Evolutionary conservation across 805 yeast species (phyloP).

Genomic region (Schizosaccharomyces octosporus): DNA sequence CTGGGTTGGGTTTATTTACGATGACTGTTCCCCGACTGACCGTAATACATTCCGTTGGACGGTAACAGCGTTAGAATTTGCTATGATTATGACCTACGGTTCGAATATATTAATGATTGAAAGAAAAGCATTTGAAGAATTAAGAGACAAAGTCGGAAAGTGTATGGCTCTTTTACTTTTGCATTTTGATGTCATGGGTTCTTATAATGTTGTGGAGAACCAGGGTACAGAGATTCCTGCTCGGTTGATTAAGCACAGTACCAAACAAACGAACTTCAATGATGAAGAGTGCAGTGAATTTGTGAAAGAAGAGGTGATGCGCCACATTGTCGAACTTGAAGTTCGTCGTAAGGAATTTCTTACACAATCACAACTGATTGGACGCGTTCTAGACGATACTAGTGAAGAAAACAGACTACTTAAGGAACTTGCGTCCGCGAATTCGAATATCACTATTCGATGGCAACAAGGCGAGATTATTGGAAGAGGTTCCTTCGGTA

Average conservation of each 20-base stretch:
- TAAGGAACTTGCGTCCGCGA: conserved; percentile 63
- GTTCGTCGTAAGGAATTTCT: conserved; percentile 21
- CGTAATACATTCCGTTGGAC: conserved; percentile 86
- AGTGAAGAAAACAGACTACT: conserved; percentile 73
- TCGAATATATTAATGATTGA: conserved; percentile 61
- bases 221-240: conserved; percentile 30
- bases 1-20: conserved; percentile 82
- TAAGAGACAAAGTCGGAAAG: conserved; percentile 69
- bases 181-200: conserved; percentile 96
- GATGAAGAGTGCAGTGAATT: conserved; percentile 31
- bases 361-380: conserved; percentile 32
- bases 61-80: conserved; percentile 82
- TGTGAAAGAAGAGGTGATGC: conserved; percentile 43
- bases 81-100: conserved; percentile 81
- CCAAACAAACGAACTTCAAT: conserved; percentile 3
- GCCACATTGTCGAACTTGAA: conserved; percentile 41
- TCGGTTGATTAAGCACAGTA: conserved; percentile 20
- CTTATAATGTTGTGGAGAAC: conserved; percentile 21
- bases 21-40: conserved; percentile 84
- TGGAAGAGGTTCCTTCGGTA: conserved; percentile 92
- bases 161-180: conserved; percentile 84
- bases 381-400: conserved; percentile 70
- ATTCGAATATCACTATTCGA: conserved; percentile 71
- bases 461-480: conserved; percentile 91
- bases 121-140: conserved; percentile 44